Evolutionary conservation across 2,329 filamentous ascomycete genomes (phyloP), one percentile per base, ranked within the genome.

Genomic region (Ceratocystis papillata): DNA sequence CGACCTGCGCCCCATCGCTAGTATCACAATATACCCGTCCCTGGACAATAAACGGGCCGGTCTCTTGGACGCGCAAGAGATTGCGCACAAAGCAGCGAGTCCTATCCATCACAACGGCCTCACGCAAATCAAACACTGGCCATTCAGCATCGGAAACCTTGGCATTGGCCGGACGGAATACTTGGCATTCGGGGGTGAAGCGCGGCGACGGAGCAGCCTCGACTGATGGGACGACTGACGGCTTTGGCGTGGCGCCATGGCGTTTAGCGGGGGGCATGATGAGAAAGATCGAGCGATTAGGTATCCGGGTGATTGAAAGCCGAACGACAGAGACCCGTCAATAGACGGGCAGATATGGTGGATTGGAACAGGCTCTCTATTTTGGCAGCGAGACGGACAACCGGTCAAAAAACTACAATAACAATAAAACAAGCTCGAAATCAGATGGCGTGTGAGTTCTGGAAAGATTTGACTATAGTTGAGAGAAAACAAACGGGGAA

Each of bases 1-100:
- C 45, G 50, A 70, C 73, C 59, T 76, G 73, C 1, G 72, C 68
- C 44, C 77, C 74, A 2, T 81, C 77, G 8, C 72, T 73, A 53
- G 78, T 71, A 33, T 80, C 79, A 2, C 83, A 74, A 64, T 83
- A 77, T 17, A 89, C 75, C 48, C 76, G 75, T 15, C 87, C 88
- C 15, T 81, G 80, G 12, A 90, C 77, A 5, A 80, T 79, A 66
- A 87, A 81, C 0, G 87, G 86, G 0, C 84, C 82, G 55, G 83
- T 77, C 0, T 80, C 73, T 70, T 82, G 80, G 2, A 86, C 83
- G 60, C 83, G 74, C 3, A 90, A 78, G 4, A 87, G 79, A 71
- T 83, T 88, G 33, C 80, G 82, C 2, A 83, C 72, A n/a, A 79
- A 79, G 33, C 74, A 74, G 37, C 82, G 80, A 69, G 85, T 78